Conservation (phyloP, 2,329 filamentous ascomycete genomes). For the Claviceps sp. region DNA sequence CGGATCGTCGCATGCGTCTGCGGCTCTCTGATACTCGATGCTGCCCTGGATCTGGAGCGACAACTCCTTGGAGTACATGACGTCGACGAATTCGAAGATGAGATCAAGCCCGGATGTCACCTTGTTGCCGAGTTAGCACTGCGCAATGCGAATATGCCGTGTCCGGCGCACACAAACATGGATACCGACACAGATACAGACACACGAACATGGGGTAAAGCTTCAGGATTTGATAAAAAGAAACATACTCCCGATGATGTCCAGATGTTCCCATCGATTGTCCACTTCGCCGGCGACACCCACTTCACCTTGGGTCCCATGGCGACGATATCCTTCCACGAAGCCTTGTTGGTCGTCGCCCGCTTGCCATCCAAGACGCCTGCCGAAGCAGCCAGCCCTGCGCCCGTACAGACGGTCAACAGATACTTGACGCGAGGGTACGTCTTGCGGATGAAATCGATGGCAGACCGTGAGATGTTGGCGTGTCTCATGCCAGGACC, state of each 20-base stretch:
- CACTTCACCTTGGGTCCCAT: slow-evolving; percentile 39
- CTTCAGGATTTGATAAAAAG: neutral
- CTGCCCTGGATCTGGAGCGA: slow-evolving; percentile 4
- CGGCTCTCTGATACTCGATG: slow-evolving; percentile 7
- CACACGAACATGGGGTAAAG: slow-evolving; percentile 7
- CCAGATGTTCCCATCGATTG: slow-evolving; percentile 52
- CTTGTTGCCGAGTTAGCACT: slow-evolving; percentile 1
- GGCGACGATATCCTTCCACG: slow-evolving; percentile 32
- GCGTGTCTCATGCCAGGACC: slow-evolving; percentile 32
- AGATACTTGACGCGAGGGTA: slow-evolving; percentile 39
- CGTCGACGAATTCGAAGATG: slow-evolving; percentile 10
- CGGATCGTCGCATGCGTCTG: slow-evolving; percentile 10
- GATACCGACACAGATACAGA: neutral
- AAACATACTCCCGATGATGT: slow-evolving; percentile 39
- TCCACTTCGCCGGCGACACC: slow-evolving; percentile 48
- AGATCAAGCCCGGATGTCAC: slow-evolving; percentile 9
- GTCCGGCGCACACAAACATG: neutral
- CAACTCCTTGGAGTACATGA: slow-evolving; percentile 3
- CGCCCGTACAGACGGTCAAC: slow-evolving; percentile 55
- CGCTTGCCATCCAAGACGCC: slow-evolving; percentile 44
- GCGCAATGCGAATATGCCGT: neutral
- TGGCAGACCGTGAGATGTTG: slow-evolving; percentile 17
- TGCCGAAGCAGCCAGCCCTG: slow-evolving; percentile 39
- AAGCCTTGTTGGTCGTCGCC: slow-evolving; percentile 53
- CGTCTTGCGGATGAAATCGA: slow-evolving; percentile 24